Percentiles rank a stretch among this genome's conserved stretches.
Evolutionary conservation across 1,139 yeast species (phyloP).

Genomic region (Debaryomyces psychrophilus): DNA sequence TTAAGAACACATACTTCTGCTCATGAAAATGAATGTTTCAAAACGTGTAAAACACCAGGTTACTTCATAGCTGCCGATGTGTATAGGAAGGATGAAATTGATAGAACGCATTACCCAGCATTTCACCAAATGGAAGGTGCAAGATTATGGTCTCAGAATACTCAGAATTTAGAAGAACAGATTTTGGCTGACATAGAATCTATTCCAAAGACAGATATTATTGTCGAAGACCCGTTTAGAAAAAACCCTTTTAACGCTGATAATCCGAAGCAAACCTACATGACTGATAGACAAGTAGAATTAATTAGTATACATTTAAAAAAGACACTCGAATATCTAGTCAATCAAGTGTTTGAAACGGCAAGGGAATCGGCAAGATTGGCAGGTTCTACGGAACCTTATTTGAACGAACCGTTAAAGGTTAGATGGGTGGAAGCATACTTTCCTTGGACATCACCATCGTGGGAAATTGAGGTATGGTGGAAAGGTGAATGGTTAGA

Average conservation of each 20-base stretch:
- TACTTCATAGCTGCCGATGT: slow-evolving; percentile 95
- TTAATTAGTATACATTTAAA: slow-evolving; percentile 79
- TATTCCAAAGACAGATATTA: slow-evolving; percentile 67
- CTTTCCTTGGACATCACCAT: slow-evolving; percentile 98
- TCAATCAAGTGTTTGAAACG: slow-evolving; percentile 78
- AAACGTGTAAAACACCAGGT: slow-evolving; percentile 70
- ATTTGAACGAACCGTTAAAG: slow-evolving; percentile 72
- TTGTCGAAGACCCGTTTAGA: slow-evolving; percentile 74
- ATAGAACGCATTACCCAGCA: slow-evolving; percentile 94
- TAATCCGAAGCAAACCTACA: slow-evolving; percentile 81
- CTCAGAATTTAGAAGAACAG: slow-evolving; percentile 40
- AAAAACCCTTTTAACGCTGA: slow-evolving; percentile 50
- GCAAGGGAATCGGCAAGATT: slow-evolving; percentile 69
- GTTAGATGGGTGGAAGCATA: slow-evolving; percentile 96
- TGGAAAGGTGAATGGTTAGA: slow-evolving; percentile 99
- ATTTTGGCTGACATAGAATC: slow-evolving; percentile 61
- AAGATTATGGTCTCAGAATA: slow-evolving; percentile 69
- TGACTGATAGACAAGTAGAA: slow-evolving; percentile 69
- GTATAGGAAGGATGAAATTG: slow-evolving; percentile 93
- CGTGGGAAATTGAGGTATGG: slow-evolving; percentile 98
- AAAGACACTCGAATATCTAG: slow-evolving; percentile 79
- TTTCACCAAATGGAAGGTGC: slow-evolving; percentile 99
- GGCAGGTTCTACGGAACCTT: slow-evolving; percentile 66
- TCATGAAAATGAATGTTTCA: slow-evolving; percentile 87
- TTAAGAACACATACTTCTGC: slow-evolving; percentile 96